Percentiles rank a stretch among this genome's conserved stretches.
Evolutionary conservation across 805 yeast genomes (phyloP).

Genomic region (Saccharomycopsis capsularis): DNA sequence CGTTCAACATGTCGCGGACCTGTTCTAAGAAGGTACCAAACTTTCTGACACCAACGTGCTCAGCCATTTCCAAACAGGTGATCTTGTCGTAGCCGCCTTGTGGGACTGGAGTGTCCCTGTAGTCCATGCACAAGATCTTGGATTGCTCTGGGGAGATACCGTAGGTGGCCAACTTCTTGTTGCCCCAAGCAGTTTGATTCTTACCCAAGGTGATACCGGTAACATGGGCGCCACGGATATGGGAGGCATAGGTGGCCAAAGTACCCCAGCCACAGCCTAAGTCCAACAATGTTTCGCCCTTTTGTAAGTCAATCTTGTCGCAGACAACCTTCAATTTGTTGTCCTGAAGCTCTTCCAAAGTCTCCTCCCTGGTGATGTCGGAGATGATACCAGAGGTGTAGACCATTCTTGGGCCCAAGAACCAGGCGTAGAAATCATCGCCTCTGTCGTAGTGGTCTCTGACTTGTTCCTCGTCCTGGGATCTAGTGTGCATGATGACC

Average conservation of each 20-base stretch:
- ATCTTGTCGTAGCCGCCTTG: slow-evolving; percentile 70
- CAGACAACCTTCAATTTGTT: slow-evolving; percentile 83
- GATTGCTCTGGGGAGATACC: slow-evolving; percentile 67
- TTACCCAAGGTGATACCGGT: slow-evolving; percentile 88
- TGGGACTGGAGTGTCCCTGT: slow-evolving; percentile 82
- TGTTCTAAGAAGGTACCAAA: slow-evolving; percentile 69
- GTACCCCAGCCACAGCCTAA: slow-evolving; percentile 98
- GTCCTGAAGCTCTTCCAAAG: slow-evolving; percentile 78
- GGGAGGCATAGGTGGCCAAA: slow-evolving; percentile 74
- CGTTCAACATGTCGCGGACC: slow-evolving; percentile 81
- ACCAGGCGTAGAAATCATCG: slow-evolving; percentile 91
- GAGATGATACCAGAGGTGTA: slow-evolving; percentile 81
- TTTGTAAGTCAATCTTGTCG: slow-evolving; percentile 68
- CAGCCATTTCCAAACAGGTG: slow-evolving; percentile 91
- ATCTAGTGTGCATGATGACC: slow-evolving; percentile 83
- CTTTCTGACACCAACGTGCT: slow-evolving; percentile 90
- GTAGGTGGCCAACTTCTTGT: slow-evolving; percentile 55
- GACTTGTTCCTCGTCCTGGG: slow-evolving; percentile 95
- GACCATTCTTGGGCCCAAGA: slow-evolving; percentile 90
- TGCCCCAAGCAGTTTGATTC: slow-evolving; percentile 91
- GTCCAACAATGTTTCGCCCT: slow-evolving; percentile 73
- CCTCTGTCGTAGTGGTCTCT: slow-evolving; percentile 95
- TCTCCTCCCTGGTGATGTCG: slow-evolving; percentile 63
- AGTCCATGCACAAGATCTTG: slow-evolving; percentile 72
- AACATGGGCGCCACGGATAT: slow-evolving; percentile 74